Percentiles rank a stretch among this genome's conserved stretches.
Conservation (phyloP, 345 rosid species). For the Capsella bursapastoris region DNA sequence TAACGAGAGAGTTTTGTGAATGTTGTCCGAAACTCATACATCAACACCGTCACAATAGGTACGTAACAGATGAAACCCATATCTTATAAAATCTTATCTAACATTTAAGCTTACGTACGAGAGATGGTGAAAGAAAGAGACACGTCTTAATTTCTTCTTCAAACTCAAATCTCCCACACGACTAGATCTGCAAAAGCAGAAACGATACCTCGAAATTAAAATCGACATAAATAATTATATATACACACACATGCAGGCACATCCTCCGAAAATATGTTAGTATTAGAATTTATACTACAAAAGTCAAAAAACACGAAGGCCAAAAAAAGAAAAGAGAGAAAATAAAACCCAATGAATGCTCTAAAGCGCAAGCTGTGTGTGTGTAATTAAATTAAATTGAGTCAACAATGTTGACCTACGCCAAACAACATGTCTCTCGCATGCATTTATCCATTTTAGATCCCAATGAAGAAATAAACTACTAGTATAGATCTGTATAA, state of each 20-base stretch:
- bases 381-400: slow-evolving; percentile 40
- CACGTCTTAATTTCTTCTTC: slow-evolving; percentile 31
- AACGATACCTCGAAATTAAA: slow-evolving; percentile 29
- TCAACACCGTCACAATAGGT: slow-evolving; percentile 34
- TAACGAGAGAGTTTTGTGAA: slow-evolving; percentile 28
- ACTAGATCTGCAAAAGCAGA: slow-evolving; percentile 47
- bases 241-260: slow-evolving; percentile 42
- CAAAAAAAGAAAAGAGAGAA: slow-evolving; percentile 16
- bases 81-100: slow-evolving; percentile 13
- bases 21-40: slow-evolving; percentile 37
- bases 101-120: slow-evolving; percentile 38
- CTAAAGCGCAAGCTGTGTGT: slow-evolving; percentile 32
- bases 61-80: slow-evolving; percentile 35
- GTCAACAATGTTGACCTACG: slow-evolving; percentile 46
- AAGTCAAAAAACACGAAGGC: slow-evolving; percentile 49
- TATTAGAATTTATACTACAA: slow-evolving; percentile 32
- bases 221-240: background rate
- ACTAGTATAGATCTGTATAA: slow-evolving; percentile 26
- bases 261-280: slow-evolving; percentile 35
- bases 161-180: slow-evolving; percentile 36
- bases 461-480: slow-evolving; percentile 46
- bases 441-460: slow-evolving; percentile 52
- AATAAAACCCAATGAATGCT: slow-evolving; percentile 40
- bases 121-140: slow-evolving; percentile 35
- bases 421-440: slow-evolving; percentile 52